These are phyloP conservation scores for Aspergillus ruber DNA, from an alignment of 2,329 filamentous ascomycete species.

Conservation along the genomic window DNA sequence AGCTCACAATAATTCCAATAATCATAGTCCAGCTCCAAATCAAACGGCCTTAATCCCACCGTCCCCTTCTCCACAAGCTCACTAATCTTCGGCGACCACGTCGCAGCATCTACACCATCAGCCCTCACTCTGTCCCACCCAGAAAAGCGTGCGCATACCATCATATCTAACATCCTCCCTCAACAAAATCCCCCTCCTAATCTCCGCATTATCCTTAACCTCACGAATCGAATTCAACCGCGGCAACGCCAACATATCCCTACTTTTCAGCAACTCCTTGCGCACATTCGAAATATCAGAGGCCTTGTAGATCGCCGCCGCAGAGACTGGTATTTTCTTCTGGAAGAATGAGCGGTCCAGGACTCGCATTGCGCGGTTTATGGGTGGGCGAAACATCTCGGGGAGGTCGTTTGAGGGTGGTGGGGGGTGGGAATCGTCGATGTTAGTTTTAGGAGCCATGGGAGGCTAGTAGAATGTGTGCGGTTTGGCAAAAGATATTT, in stretches of 20 bases:
- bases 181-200: conserved; percentile 35
- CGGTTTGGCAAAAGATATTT: not conserved
- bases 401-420: conserved; percentile 22
- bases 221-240: conserved; percentile 56
- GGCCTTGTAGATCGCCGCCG: conserved; percentile 68
- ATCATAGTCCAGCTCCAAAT: conserved; percentile 70
- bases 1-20: conserved; percentile 74
- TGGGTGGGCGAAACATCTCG: conserved; percentile 67
- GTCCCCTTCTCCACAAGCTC: conserved; percentile 64
- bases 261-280: conserved; percentile 57
- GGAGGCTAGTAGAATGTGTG: not conserved
- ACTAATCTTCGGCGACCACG: conserved; percentile 66
- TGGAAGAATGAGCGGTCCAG: conserved; percentile 81
- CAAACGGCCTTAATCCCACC: conserved; percentile 66
- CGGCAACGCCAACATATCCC: conserved; percentile 60
- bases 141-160: conserved; percentile 17
- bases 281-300: conserved; percentile 68
- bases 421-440: conserved; percentile 3
- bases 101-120: conserved; percentile 53
- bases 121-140: not conserved
- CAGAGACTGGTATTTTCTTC: conserved; percentile 67
- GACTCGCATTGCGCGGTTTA: conserved; percentile 69
- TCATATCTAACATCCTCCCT: conserved; percentile 32
- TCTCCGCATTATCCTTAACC: conserved; percentile 46
- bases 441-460: not conserved